Evolutionary conservation across 2,329 filamentous ascomycete species (phyloP).

Genomic region (Corinectria fuckeliana): DNA sequence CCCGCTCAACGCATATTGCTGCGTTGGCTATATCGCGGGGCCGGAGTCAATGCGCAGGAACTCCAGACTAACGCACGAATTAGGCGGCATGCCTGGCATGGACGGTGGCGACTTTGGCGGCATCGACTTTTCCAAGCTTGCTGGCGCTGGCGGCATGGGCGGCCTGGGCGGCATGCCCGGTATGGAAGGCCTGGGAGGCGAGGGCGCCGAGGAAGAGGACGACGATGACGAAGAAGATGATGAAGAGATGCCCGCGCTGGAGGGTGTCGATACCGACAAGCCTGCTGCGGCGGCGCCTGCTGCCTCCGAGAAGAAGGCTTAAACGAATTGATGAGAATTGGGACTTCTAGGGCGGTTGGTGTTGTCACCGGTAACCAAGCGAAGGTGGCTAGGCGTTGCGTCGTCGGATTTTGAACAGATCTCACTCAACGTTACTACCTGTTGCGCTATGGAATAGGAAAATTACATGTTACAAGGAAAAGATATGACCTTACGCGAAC

Average conservation of each 20-base stretch:
- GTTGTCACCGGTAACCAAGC: constrained; percentile 27
- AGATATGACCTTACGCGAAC: constrained; percentile 1
- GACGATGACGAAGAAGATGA: constrained; percentile 65
- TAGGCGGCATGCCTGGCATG: constrained; percentile 64
- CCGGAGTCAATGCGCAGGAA: constrained; percentile 1
- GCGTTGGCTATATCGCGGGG: background rate
- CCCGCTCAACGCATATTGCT: background rate
- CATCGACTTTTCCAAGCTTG: constrained; percentile 94
- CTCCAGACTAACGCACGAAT: background rate
- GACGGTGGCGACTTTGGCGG: constrained; percentile 75
- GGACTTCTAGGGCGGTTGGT: constrained; percentile 6
- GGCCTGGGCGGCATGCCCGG: constrained; percentile 64
- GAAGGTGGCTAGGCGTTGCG: constrained; percentile 35
- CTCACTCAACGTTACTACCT: constrained; percentile 24
- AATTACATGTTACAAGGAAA: constrained; percentile 24
- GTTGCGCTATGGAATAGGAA: constrained; percentile 35
- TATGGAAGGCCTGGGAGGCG: constrained; percentile 51
- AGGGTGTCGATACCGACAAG: constrained; percentile 59
- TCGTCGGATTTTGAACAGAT: constrained; percentile 30
- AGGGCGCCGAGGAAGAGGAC: constrained; percentile 56
- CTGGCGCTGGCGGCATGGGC: constrained; percentile 61
- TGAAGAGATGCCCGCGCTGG: constrained; percentile 86
- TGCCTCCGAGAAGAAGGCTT: constrained; percentile 50
- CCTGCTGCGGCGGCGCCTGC: constrained; percentile 34
- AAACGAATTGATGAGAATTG: constrained; percentile 31